Base-by-base conservation (phyloP, 495 filamentous ascomycete genomes). In the Pseudomonodictys pantanalensis region DNA sequence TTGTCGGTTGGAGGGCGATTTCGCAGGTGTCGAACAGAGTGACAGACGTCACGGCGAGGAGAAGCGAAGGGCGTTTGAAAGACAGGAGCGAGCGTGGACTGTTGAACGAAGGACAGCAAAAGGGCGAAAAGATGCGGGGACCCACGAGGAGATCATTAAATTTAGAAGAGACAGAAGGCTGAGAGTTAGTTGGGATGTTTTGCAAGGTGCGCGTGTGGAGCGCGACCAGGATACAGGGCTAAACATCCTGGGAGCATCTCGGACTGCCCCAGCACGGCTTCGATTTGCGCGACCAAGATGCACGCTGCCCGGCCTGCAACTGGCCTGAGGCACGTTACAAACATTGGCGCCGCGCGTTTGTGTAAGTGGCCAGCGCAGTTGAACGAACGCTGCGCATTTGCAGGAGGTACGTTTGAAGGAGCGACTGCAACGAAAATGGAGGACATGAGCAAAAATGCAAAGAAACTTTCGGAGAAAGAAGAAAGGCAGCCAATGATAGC, bases 141-240 rank as follows among this genome's bases (percentile, higher is more conserved):
- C 22, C 58, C 58, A 57, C 39, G 48, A 52, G 43, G 41, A 30
- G 30, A 22, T 43, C 53, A 52, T 58, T 58, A 65, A 51, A 64
- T 64, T 64, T 64, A 64, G 60, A 50, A 61, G 59, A 56, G 25
- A 50, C 8, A 15, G 48, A 50, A 39, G 44, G 62, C 63, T 62
- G 58, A 54, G 23, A 23, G 61, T 43, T 60, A 47, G 58, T 58
- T 60, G 57, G 62, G 62, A 50, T 51, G 30, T 39, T 29, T 47
- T 46, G 56, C 57, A 57, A 50, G 57, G 62, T 42, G 56, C 62
- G 62, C 62, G 62, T 60, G 45, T 66, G 57, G 52, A 66, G 56
- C 62, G 50, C 23, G 47, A 51, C 62, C 10, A 43, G 62, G 62
- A 57, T 60, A 43, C 15, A 24, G 20, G 22, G 35, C 45, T 11